phyloP scores from a whole-genome alignment of 2,329 filamentous ascomycete species.

The Fonsecaea nubica region DNA sequence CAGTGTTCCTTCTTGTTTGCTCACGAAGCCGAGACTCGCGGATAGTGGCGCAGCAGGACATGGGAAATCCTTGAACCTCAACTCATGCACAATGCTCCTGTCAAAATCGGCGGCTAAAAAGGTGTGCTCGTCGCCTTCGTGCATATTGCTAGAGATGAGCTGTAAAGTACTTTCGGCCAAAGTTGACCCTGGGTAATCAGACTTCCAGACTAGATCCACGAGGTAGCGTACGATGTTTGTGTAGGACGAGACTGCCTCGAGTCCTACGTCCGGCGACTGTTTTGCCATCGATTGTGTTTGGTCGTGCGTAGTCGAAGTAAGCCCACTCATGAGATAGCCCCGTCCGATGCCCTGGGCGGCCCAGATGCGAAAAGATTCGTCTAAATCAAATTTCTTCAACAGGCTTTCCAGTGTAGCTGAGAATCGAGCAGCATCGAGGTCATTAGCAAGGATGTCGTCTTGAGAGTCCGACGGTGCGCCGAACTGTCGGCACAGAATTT shows the following conservation, averaged over 20 bases:
- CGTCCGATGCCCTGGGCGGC: constrained; percentile 82
- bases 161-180: constrained; percentile 55
- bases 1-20: background rate
- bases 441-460: constrained; percentile 72
- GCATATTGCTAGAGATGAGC: constrained; percentile 49
- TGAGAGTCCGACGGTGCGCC: constrained; percentile 62
- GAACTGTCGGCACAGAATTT: constrained; percentile 78
- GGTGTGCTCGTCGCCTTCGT: constrained; percentile 43
- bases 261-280: constrained; percentile 5
- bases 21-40: background rate
- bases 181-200: constrained; percentile 25
- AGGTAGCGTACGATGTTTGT: constrained; percentile 32
- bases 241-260: constrained; percentile 30
- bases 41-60: constrained; percentile 44
- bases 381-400: constrained; percentile 68
- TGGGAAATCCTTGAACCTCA: constrained; percentile 52
- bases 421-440: constrained; percentile 67
- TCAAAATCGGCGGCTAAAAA: constrained; percentile 49
- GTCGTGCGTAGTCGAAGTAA: constrained; percentile 41
- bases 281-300: background rate
- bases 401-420: constrained; percentile 77
- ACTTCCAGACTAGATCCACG: constrained; percentile 29
- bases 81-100: constrained; percentile 46
- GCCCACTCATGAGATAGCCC: constrained; percentile 78
- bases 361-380: constrained; percentile 79